phyloP scores from a whole-genome alignment of 768 basidiomycete species.

The Boletus fagicola region DNA sequence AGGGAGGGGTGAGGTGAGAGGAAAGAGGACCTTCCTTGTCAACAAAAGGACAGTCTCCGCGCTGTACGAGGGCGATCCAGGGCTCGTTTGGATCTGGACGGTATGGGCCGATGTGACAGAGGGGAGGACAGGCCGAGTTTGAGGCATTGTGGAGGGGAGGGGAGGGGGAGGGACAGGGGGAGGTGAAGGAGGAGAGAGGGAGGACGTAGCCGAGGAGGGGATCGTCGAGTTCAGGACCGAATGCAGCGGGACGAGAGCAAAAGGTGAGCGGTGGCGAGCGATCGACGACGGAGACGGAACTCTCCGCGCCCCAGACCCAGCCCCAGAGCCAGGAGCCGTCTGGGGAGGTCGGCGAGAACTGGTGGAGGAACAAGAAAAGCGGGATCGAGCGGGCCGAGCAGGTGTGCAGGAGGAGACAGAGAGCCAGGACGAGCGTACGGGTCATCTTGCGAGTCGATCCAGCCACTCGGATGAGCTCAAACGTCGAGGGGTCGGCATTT shows the following conservation, averaged over 20 bases:
- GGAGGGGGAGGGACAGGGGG: slow-evolving; percentile 40
- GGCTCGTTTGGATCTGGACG: slow-evolving; percentile 61
- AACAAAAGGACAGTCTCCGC: slow-evolving; percentile 88
- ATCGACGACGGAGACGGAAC: slow-evolving; percentile 75
- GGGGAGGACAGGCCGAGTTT: slow-evolving; percentile 66
- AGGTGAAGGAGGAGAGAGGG: slow-evolving; percentile 63
- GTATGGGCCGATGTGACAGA: slow-evolving; percentile 57
- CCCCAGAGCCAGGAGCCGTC: slow-evolving; percentile 58
- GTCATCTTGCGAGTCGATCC: slow-evolving; percentile 7
- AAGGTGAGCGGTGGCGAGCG: slow-evolving; percentile 69
- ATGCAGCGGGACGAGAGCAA: slow-evolving; percentile 69
- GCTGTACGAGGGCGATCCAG: slow-evolving; percentile 90
- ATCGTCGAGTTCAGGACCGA: slow-evolving; percentile 70
- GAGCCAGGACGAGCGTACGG: neutral
- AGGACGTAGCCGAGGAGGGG: slow-evolving; percentile 71
- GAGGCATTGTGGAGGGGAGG: neutral
- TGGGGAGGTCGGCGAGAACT: slow-evolving; percentile 40
- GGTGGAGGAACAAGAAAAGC: slow-evolving; percentile 23
- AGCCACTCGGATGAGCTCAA: too few species aligned
- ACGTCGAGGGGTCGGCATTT: slow-evolving; percentile 7
- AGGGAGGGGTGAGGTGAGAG: slow-evolving; percentile 16
- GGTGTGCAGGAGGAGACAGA: slow-evolving; percentile 7
- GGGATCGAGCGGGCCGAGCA: neutral
- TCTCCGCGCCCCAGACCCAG: slow-evolving; percentile 69
- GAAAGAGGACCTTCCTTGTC: slow-evolving; percentile 61